Evolutionary conservation across 2,329 filamentous ascomycete species (phyloP), one percentile per base, ranked within the genome.

Genomic region (Aspergillus pseudoviridinutans): DNA sequence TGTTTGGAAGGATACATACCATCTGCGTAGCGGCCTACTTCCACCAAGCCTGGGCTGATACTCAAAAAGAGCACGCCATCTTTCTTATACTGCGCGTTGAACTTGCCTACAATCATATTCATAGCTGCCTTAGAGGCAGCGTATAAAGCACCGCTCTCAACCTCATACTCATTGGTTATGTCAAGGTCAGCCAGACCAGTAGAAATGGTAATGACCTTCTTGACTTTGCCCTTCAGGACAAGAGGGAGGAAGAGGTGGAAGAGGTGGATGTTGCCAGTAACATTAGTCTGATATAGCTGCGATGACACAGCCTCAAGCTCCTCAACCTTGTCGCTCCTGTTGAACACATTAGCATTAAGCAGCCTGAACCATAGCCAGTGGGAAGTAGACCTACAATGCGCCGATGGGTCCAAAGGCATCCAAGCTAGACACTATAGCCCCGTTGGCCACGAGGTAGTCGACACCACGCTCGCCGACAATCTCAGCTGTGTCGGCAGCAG

Each of bases 401-500:
- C 71, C 69, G n/a, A 82, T 68, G 2, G 66, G 54, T 12, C 68
- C 66, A 54, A 59, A 70, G 3, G 58, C 64, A 28, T 73, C 72
- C 25, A 63, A 69, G 0, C 61, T 17, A 1, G 71, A 61, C 12
- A 78, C 58, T 3, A 70, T 62, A 2, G 66, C 82, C 0, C 73
- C 82, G 53, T 85, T 85, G 53, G 76, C 78, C 29, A 85, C 79
- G 5, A 85, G 65, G 58, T 80, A 80, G 66, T 85, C 82, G 5
- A 85, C 53, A 1, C 64, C 57, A 10, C 71, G 42, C 42, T 46
- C 63, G 25, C 62, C 65, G 22, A 64, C 61, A 20, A 67, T 65
- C 8, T 60, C 50, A 6, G 54, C 41, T 8, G 62, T 67, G 24
- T 68, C 60, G 4, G 56, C 59, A 27, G 55, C 61, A 59, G 51